Evolutionary conservation across 768 basidiomycete species (phyloP).

Genomic region (Jaapia argillacea): DNA sequence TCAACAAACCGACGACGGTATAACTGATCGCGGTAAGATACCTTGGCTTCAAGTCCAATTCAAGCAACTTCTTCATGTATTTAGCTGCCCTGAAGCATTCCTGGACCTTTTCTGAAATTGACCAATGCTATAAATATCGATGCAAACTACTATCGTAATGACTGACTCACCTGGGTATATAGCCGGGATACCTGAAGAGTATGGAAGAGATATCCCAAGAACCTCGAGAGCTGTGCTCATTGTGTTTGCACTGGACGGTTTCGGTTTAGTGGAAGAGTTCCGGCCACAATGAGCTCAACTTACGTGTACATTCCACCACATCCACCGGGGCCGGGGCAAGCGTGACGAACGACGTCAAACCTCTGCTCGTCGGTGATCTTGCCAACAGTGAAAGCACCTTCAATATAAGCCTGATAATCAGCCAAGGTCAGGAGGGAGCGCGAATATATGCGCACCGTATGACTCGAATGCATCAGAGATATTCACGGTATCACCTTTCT

Average conservation of each 20-base stretch:
- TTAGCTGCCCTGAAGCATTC: conserved; percentile 75
- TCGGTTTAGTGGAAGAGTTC: neutral
- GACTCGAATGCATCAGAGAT: conserved; percentile 82
- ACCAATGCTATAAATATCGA: conserved; percentile 1
- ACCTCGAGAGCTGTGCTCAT: conserved; percentile 83
- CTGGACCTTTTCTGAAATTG: conserved; percentile 58
- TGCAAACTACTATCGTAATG: too few species aligned
- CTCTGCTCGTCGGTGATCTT: conserved; percentile 74
- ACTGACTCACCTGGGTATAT: conserved; percentile 55
- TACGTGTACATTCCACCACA: conserved; percentile 87
- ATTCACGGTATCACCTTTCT: conserved; percentile 77
- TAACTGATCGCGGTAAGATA: too few species aligned
- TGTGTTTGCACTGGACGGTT: conserved; percentile 55
- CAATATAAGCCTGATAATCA: conserved; percentile 1
- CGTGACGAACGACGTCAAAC: conserved; percentile 76
- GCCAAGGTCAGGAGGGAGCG: neutral
- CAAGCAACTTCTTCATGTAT: conserved; percentile 67
- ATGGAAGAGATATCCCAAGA: conserved; percentile 79
- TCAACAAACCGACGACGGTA: conserved; percentile 1
- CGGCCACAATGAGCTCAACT: conserved; percentile 11
- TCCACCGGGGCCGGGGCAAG: conserved; percentile 78
- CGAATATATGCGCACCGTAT: conserved; percentile 43
- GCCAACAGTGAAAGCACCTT: conserved; percentile 69
- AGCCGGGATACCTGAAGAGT: conserved; percentile 73
- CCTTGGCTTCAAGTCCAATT: conserved; percentile 76